Percentiles rank a stretch among this genome's conserved stretches.
phyloP scores from a whole-genome alignment of 129 eudicot species.

The Sambucus nigra region DNA sequence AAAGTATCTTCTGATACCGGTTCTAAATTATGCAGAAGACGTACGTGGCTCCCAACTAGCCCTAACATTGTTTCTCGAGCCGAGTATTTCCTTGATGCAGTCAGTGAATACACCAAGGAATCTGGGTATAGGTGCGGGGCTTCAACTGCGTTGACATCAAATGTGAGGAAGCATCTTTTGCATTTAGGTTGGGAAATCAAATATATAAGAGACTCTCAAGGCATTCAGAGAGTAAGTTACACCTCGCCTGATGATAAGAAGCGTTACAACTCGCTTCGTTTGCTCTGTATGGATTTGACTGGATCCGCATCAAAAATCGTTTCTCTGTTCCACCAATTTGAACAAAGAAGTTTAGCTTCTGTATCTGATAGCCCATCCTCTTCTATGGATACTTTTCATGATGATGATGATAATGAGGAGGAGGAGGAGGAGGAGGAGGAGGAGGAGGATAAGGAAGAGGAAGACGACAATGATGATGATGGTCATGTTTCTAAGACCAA shows the following conservation, averaged over 20 bases:
- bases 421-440: too few species aligned
- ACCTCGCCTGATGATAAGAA: slow-evolving; percentile 13
- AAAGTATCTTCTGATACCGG: slow-evolving; percentile 8
- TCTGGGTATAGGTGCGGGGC: not conserved
- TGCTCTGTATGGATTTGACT: slow-evolving; percentile 21
- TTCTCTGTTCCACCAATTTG: slow-evolving; percentile 5
- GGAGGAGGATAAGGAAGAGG: too few species aligned
- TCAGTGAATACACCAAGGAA: slow-evolving; percentile 20
- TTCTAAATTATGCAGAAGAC: not conserved
- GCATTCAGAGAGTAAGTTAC: slow-evolving; percentile 31
- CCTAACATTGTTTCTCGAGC: slow-evolving; percentile 23
- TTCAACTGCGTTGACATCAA: not conserved
- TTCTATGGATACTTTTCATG: too few species aligned
- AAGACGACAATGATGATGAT: too few species aligned
- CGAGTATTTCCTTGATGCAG: slow-evolving; percentile 37
- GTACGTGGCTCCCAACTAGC: slow-evolving; percentile 19
- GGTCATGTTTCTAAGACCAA: too few species aligned
- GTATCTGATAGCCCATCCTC: too few species aligned
- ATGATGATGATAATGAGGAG: too few species aligned
- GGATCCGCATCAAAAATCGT: slow-evolving; percentile 5
- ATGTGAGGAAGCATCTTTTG: slow-evolving; percentile 45
- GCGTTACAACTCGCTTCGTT: slow-evolving; percentile 28
- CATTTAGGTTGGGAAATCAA: slow-evolving; percentile 65
- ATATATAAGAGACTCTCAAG: not conserved
- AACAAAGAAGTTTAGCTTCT: not conserved